Percentiles rank a stretch among this genome's conserved stretches.
Conservation (phyloP, 306 rosid species). For the Mimosa bimucronata region DNA sequence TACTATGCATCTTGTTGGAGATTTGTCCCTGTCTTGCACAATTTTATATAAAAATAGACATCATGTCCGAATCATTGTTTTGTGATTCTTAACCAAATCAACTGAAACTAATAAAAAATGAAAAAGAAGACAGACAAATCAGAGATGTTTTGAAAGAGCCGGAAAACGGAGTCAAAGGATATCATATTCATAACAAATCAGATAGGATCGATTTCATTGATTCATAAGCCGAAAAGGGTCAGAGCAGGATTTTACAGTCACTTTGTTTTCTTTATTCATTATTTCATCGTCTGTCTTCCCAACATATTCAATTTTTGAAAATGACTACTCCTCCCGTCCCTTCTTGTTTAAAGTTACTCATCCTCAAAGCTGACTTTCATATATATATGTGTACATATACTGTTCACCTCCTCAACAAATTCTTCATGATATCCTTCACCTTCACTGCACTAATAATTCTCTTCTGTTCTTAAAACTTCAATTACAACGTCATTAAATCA, state of each 20-base stretch:
- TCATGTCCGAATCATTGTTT: slow-evolving; percentile 22
- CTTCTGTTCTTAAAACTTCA: not conserved
- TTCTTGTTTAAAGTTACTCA: not conserved
- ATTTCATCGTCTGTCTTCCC: not conserved
- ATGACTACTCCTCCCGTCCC: not conserved
- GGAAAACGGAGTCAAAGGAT: slow-evolving; percentile 5
- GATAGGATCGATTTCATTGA: slow-evolving; percentile 2
- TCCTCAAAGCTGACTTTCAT: not conserved
- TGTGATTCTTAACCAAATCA: not conserved
- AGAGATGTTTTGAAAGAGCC: slow-evolving; percentile 9
- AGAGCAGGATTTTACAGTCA: not conserved
- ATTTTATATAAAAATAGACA: not conserved
- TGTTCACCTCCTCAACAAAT: not conserved
- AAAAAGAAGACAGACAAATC: too few relatives aligned
- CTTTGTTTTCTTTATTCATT: slow-evolving; percentile 15
- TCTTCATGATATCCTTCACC: not conserved
- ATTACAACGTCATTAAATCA: too few relatives aligned
- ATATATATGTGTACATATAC: too few relatives aligned
- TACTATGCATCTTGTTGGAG: not conserved
- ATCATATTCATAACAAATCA: not conserved
- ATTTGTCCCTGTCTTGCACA: not conserved
- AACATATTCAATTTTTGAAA: not conserved
- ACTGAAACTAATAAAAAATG: not conserved
- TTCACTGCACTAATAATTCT: not conserved
- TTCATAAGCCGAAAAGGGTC: not conserved